phyloP scores from a whole-genome alignment of 2,329 filamentous ascomycete genomes.

The Lasiodiplodia sp. region DNA sequence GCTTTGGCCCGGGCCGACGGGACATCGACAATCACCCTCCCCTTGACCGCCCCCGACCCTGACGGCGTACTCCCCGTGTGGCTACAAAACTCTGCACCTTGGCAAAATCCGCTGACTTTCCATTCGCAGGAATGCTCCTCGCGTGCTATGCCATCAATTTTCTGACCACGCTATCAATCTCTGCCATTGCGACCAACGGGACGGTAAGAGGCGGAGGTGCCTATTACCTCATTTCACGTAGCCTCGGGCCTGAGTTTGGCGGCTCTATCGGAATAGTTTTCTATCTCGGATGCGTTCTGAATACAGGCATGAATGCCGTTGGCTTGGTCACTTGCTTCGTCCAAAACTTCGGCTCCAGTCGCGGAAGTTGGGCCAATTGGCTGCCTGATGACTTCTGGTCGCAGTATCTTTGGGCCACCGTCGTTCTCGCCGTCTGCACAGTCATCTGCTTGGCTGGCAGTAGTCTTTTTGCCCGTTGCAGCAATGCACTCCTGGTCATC shows the following conservation, averaged over 20 bases:
- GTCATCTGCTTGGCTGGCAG: constrained; percentile 80
- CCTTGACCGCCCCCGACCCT: background rate
- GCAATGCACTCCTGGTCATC: constrained; percentile 76
- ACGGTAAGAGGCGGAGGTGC: constrained; percentile 87
- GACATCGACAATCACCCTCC: background rate
- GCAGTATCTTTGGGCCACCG: constrained; percentile 77
- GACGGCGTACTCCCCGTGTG: background rate
- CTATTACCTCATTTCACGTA: constrained; percentile 88
- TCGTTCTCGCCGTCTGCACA: constrained; percentile 74
- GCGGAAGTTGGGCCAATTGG: constrained; percentile 64
- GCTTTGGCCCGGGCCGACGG: background rate
- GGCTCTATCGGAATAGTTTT: constrained; percentile 88
- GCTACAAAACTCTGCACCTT: background rate
- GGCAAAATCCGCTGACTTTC: background rate
- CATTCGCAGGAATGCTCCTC: constrained; percentile 68
- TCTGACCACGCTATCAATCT: constrained; percentile 85
- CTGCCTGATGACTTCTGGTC: constrained; percentile 78
- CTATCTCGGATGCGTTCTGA: constrained; percentile 88
- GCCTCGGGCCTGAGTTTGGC: constrained; percentile 85
- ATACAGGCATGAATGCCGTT: constrained; percentile 86
- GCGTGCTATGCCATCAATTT: constrained; percentile 81
- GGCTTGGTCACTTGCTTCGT: constrained; percentile 84
- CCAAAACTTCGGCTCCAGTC: constrained; percentile 71
- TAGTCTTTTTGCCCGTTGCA: constrained; percentile 79
- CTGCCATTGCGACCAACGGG: constrained; percentile 88